Conservation (phyloP, 805 yeast species). For the Metschnikowia gelsemii region DNA sequence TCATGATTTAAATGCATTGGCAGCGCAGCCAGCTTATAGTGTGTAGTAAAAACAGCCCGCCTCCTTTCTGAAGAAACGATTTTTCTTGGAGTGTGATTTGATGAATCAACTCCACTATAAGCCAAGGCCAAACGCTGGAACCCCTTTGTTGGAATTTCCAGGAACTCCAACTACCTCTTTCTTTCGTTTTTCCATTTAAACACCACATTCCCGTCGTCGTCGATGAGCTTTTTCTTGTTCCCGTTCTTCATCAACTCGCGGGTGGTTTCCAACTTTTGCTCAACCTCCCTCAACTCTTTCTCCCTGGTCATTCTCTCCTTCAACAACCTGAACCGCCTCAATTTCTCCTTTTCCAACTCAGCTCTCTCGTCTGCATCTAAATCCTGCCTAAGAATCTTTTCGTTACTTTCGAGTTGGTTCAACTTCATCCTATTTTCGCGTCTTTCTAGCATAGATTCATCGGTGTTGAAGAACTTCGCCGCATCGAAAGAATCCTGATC, state of each 20-base stretch:
- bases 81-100: too few relatives aligned
- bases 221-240: constrained; percentile 70
- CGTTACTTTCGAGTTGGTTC: constrained; percentile 53
- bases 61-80: too few relatives aligned
- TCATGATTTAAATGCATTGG: too few relatives aligned
- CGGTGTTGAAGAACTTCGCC: constrained; percentile 68
- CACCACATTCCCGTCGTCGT: constrained; percentile 61
- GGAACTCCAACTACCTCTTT: constrained; percentile 43
- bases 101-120: too few relatives aligned
- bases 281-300: constrained; percentile 62
- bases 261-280: constrained; percentile 71
- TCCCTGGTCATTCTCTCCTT: constrained; percentile 70
- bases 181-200: constrained; percentile 87
- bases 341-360: constrained; percentile 50
- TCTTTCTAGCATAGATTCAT: constrained; percentile 55
- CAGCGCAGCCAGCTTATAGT: too few relatives aligned
- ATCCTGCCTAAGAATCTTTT: constrained; percentile 30
- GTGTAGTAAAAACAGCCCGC: too few relatives aligned
- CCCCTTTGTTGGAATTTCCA: too few relatives aligned
- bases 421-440: constrained; percentile 70
- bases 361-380: constrained; percentile 34
- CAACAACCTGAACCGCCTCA: constrained; percentile 58
- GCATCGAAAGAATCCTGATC: constrained; percentile 61
- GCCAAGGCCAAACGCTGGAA: too few relatives aligned
- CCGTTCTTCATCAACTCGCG: constrained; percentile 91